phyloP scores from a whole-genome alignment of 1,284 basidiomycete genomes.

The Anthracocystis walkeri region DNA sequence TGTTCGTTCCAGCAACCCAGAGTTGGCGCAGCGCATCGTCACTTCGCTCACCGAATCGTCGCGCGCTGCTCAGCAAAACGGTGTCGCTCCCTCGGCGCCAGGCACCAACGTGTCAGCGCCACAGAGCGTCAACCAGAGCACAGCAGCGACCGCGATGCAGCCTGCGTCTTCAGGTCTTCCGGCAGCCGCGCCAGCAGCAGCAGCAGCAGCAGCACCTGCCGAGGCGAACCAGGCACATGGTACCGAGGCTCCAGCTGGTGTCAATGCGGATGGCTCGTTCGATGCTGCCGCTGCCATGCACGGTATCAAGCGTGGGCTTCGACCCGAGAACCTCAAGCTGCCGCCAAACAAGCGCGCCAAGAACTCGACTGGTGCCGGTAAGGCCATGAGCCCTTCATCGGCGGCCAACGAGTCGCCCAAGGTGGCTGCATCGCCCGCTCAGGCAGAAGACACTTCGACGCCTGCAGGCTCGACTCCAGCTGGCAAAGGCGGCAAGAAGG shows the following conservation, averaged over 20 bases:
- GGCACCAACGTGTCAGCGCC: constrained; percentile 11
- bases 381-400: constrained; percentile 37
- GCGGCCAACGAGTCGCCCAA: constrained; percentile 53
- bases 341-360: constrained; percentile 64
- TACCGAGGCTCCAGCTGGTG: constrained; percentile 16
- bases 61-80: constrained; percentile 40
- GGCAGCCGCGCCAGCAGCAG: constrained; percentile 14
- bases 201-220: constrained; percentile 22
- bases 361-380: constrained; percentile 24
- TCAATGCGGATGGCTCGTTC: constrained; percentile 41
- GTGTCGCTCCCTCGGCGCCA: constrained; percentile 10
- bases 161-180: constrained; percentile 6
- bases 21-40: constrained; percentile 57
- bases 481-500: constrained; percentile 51
- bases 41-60: constrained; percentile 41
- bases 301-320: constrained; percentile 62
- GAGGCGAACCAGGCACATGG: constrained; percentile 21
- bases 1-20: constrained; percentile 63
- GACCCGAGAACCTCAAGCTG: constrained; percentile 65
- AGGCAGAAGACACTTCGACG: constrained; percentile 44
- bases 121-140: constrained; percentile 4
- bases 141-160: constrained; percentile 13
- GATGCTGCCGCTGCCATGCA: constrained; percentile 50
- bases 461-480: constrained; percentile 53
- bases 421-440: constrained; percentile 47